Base-by-base conservation (phyloP, 2,329 filamentous ascomycete genomes). In the Aspergillus sp. region DNA sequence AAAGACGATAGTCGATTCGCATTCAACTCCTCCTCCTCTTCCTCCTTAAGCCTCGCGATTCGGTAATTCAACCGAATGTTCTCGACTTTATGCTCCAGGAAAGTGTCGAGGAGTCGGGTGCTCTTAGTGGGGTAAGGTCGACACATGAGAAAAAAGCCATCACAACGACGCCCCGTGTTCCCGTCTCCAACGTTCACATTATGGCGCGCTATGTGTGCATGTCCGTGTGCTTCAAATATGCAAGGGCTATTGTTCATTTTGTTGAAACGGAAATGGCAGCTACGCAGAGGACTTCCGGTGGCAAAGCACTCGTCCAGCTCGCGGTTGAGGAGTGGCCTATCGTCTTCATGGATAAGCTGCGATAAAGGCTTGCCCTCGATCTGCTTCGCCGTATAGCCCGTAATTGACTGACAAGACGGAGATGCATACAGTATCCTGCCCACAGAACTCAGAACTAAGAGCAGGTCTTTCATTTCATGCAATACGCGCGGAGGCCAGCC, bases 1-100 rank as follows among this genome's bases (percentile, higher is more conserved):
- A 72, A 10, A 13, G 42, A 62, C 73, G 79, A 83, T 36, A 82
- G 76, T 49, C 75, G 74, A 46, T 82, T 78, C 40, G 82, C 79
- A 46, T 86, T 85, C 11, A 77, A 76, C 48, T 94, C 90, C 43
- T 90, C 87, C 44, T 85, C 82, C 64, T 96, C 91, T 65, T 96
- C 91, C 48, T 80, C 78, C 54, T 87, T 88, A 43, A 96, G 73
- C 67, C 94, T 89, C 12, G 85, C 83, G 49, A 97, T 95, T 35
- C 88, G 82, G 56, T 88, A 86, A 58, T 82, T 83, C 39, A 97
- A 69, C 5, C 90, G 81, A 70, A 95, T 90, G 58, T 96, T 95
- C 65, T 96, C 91, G 43, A 95, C 91, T 68, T 96, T 96, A 71
- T 96, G 90, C 64, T 97, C 91, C 27, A 97, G 75, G 58, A 96